Conservation (phyloP, 106 monocot species). For the Apostasia ramifera region DNA sequence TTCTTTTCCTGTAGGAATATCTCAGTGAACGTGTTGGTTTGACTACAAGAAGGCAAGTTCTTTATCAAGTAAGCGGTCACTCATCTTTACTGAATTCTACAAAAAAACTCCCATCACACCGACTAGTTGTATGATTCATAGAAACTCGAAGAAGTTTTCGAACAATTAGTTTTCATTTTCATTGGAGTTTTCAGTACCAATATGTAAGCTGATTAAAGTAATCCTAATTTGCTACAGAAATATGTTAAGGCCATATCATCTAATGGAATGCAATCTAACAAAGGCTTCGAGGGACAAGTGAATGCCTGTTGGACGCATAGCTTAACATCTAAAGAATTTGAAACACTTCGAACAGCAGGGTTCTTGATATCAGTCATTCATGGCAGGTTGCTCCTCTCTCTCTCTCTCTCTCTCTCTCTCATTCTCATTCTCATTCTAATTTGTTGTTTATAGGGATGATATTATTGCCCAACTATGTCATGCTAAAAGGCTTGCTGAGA, state of each 20-base stretch:
- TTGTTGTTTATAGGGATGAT: conserved; percentile 56
- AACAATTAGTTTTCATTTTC: not conserved
- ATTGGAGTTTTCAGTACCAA: not conserved
- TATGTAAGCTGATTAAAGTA: not conserved
- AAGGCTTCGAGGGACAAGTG: conserved; percentile 91
- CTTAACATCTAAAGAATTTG: conserved; percentile 72
- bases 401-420: conserved; percentile 3
- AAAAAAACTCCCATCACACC: too few relatives aligned
- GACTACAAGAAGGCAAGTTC: conserved; percentile 60
- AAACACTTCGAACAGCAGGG: conserved; percentile 60
- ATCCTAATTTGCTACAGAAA: conserved; percentile 40
- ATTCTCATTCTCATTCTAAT: not conserved
- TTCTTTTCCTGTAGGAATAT: conserved; percentile 63
- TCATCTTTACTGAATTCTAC: not conserved
- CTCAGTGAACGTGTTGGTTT: conserved; percentile 76
- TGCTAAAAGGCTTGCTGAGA: conserved; percentile 72
- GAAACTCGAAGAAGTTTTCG: too few relatives aligned
- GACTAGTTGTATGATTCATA: too few relatives aligned
- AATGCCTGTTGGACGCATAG: conserved; percentile 96
- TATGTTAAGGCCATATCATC: conserved; percentile 89
- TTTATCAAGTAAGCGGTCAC: conserved; percentile 64
- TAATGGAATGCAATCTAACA: conserved; percentile 85
- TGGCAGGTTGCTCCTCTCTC: conserved; percentile 52
- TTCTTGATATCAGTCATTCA: conserved; percentile 83
- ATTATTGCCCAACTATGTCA: conserved; percentile 87